Evolutionary conservation across 2,329 filamentous ascomycete genomes (phyloP), one percentile per base, ranked within the genome.

Genomic region (Cladosporium sp.): DNA sequence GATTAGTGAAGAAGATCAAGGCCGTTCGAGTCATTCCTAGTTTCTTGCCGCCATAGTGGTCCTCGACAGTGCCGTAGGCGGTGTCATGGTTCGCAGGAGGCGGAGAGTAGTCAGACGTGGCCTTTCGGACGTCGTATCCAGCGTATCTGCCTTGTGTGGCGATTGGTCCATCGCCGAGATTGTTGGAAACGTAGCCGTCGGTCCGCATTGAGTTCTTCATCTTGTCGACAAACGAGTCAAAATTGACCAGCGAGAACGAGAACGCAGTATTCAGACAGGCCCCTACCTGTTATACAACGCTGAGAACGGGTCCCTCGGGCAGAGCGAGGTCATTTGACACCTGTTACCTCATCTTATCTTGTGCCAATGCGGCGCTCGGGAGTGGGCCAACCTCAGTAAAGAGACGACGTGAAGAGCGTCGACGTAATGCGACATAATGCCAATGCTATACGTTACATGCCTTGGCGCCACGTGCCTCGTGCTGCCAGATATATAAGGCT

Each of bases 1-100:
- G 58, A 48, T 61, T 61, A 30, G 58, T 61, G 14, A 61, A 61
- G 58, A 61, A 61, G 58, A 61, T 61, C 43, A 61, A 23, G 18
- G 58, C 46, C 11, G 58, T 61, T 36, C 58, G 43, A 36, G 46
- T 51, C 43, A 36, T 49, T 26, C 58, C 58, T 10, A 61, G n/a
- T 18, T 61, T 61, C 26, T 49, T 61, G 8, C 58, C 58, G 34
- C 58, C 58, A 51, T 61, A 61, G 58, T 61, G 58, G 30, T 61
- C 58, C 36, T 61, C 58, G n/a, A 61, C 28, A 8, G n/a, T 30
- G 7, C 58, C 58, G 21, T 36, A 51, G 5, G 43, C 58, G 8
- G 28, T 53, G 23, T 61, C 58, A n/a, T 61, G 21, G n/a, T 51
- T 46, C 5, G 28, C 39, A 13, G 11, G 43, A 21, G 21, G 28